These are phyloP conservation scores for Fusarium sp. DNA, from an alignment of 2,329 filamentous ascomycete genomes.

Conservation along the genomic window DNA sequence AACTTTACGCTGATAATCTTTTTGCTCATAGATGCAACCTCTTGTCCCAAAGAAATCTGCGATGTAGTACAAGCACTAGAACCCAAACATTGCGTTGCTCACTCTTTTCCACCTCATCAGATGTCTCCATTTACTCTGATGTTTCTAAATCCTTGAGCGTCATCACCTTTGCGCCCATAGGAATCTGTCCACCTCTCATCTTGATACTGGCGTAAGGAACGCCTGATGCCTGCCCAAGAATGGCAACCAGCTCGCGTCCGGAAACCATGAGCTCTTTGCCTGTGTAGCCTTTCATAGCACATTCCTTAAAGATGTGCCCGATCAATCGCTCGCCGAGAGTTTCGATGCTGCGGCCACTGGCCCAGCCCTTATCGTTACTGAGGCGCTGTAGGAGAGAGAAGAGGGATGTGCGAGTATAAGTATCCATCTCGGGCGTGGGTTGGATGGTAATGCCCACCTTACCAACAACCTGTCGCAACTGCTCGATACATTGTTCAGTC, in stretches of 20 bases:
- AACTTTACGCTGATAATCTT: conserved; percentile 30
- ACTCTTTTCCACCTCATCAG: background rate
- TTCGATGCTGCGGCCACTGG: conserved; percentile 72
- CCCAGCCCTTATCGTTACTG: conserved; percentile 65
- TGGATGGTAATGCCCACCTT: conserved; percentile 51
- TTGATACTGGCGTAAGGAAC: conserved; percentile 45
- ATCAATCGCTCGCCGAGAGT: conserved; percentile 67
- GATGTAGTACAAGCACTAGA: background rate
- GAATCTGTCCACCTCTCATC: conserved; percentile 43
- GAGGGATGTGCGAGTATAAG: conserved; percentile 46
- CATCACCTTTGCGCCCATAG: conserved; percentile 53
- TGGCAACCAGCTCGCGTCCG: conserved; percentile 50
- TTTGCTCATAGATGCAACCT: conserved; percentile 25
- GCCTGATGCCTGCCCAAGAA: conserved; percentile 48
- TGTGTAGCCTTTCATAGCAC: conserved; percentile 51
- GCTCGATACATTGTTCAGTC: conserved; percentile 59
- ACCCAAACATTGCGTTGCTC: background rate
- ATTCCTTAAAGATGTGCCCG: conserved; percentile 54
- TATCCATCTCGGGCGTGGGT: conserved; percentile 43
- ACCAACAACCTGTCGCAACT: conserved; percentile 58
- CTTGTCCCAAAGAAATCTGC: conserved; percentile 4
- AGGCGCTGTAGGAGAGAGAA: conserved; percentile 58
- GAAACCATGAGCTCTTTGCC: conserved; percentile 47
- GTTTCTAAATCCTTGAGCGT: conserved; percentile 51
- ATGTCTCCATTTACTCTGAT: conserved; percentile 43